Base-by-base conservation (phyloP, 352 stramenopile genomes). In the Globisporangium alternatum region DNA sequence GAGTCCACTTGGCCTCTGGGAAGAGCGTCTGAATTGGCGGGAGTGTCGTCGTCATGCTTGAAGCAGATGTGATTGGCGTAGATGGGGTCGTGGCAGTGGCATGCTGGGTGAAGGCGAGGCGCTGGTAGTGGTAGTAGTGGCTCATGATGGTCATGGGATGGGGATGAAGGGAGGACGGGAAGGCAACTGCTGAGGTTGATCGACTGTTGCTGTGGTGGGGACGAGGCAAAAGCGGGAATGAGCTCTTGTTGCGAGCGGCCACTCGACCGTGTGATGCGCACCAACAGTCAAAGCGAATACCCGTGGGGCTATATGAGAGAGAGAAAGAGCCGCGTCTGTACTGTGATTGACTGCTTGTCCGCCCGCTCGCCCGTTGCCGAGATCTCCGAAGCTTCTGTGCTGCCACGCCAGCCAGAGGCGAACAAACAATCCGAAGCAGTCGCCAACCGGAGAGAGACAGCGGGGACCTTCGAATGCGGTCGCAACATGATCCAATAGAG, bases 201-300 rank as follows among this genome's bases (percentile, higher is more conserved):
- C 28, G 60, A 66, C 21, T 39, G 60, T 21, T 35, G 44, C 60
- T 60, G 39, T 9, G 8, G 3, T 37, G 31, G 31, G 35, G 60
- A 63, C 33, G 12, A 49, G 54, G 60, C 60, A 57, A 60, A 59
- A 60, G 60, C 60, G 60, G 31, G 28, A 66, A 66, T 66, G 60
- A 66, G 41, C 51, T 22, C 28, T 10, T 21, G 6, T 13, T 15
- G n/a, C 43, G 30, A 45, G 17, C 41, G 9, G 13, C n/a, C 4
- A 54, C 13, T 17, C 17, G 25, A 35, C 21, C 33, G 33, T n/a
- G 19, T 25, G 47, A n/a, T 56, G 22, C 21, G 33, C 33, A 9
- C 7, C 58, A 3, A 45, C 10, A 33, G 19, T n/a, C 25, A 1
- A 45, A 21, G 1, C 25, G 25, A 4, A 8, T 1, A 31, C 30